These are phyloP conservation scores for Lodderomyces oxycetoniae DNA, from an alignment of 1,139 yeast species.

Conservation along the genomic window DNA sequence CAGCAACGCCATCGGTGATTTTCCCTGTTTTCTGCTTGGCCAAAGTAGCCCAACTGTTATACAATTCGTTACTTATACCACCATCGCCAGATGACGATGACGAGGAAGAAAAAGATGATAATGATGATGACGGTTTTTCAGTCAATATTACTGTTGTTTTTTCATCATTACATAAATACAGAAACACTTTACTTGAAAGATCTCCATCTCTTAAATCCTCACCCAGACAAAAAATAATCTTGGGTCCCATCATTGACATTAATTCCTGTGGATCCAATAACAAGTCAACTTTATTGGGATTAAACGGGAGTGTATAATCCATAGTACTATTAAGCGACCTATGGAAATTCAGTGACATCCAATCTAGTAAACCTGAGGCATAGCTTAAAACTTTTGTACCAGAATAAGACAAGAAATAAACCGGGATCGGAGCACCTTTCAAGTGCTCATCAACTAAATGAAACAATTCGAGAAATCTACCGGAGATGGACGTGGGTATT, in stretches of 20 bases:
- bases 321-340: constrained; percentile 58
- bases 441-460: constrained; percentile 63
- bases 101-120: neutral
- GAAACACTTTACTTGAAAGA: constrained; percentile 52
- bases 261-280: constrained; percentile 56
- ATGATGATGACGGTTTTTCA: constrained; percentile 41
- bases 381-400: constrained; percentile 76
- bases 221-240: constrained; percentile 79
- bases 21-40: constrained; percentile 36
- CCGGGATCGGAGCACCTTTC: constrained; percentile 58
- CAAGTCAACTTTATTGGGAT: constrained; percentile 58
- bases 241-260: constrained; percentile 58
- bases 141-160: constrained; percentile 71
- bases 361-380: constrained; percentile 87
- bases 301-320: constrained; percentile 55
- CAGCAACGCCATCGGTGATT: constrained; percentile 55
- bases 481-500: constrained; percentile 79
- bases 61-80: constrained; percentile 34
- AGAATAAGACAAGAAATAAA: constrained; percentile 69
- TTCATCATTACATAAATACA: constrained; percentile 57
- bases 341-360: constrained; percentile 83
- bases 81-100: neutral
- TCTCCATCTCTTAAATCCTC: constrained; percentile 65
- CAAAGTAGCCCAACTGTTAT: constrained; percentile 52
- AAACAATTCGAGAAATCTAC: constrained; percentile 75